Conservation (phyloP, 192 early-diverging fungal genomes). For the Coemansia sp. region DNA sequence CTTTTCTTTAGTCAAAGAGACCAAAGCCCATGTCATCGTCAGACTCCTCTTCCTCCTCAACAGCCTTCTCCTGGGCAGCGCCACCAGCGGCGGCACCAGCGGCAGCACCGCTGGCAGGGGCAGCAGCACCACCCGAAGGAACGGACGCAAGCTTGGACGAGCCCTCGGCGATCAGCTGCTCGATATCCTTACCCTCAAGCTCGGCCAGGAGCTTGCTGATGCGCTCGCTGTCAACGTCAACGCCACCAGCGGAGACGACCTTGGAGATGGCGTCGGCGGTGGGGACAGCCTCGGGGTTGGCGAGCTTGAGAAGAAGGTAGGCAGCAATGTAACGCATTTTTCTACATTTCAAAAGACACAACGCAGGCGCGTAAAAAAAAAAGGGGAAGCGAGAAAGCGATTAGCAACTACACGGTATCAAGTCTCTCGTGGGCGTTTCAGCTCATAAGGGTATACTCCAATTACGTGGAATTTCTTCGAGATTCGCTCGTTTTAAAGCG, state of each 20-base stretch:
- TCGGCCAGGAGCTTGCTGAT: constrained; percentile 76
- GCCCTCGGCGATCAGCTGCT: constrained; percentile 93
- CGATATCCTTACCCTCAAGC: constrained; percentile 87
- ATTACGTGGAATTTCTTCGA: too few species aligned
- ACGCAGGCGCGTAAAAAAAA: background rate
- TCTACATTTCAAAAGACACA: constrained; percentile 23
- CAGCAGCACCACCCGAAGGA: constrained; percentile 86
- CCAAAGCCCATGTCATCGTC: constrained; percentile 97
- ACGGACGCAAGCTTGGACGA: constrained; percentile 90
- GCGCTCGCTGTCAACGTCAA: constrained; percentile 86
- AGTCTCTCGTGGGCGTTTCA: background rate
- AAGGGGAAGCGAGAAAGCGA: background rate
- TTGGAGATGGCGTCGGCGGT: constrained; percentile 76
- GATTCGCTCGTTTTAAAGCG: too few species aligned
- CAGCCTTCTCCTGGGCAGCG: constrained; percentile 61
- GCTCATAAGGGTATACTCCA: background rate
- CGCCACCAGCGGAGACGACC: constrained; percentile 88
- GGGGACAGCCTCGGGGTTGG: constrained; percentile 79
- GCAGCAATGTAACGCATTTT: constrained; percentile 98
- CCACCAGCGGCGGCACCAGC: constrained; percentile 68
- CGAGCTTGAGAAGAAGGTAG: constrained; percentile 92
- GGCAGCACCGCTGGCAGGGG: constrained; percentile 64
- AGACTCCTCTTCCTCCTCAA: constrained; percentile 80
- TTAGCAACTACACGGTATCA: background rate
- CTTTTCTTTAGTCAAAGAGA: constrained; percentile 84